These are phyloP conservation scores for Skeletonema grethae DNA, from an alignment of 108 stramenopile species.

Conservation along the genomic window DNA sequence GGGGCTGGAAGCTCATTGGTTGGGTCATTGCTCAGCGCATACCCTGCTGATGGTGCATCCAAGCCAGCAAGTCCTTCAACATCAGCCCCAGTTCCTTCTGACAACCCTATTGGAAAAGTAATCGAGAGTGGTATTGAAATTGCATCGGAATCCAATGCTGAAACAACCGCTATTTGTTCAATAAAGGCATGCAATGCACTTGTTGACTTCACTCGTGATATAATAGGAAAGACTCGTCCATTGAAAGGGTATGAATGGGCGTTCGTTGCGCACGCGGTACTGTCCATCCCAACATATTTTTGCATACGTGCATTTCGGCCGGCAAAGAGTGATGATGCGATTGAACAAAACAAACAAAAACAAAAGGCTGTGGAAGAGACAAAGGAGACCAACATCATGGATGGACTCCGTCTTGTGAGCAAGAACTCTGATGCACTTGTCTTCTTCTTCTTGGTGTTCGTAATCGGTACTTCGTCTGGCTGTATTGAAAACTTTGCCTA, in stretches of 20 bases:
- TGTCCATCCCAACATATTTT: conserved; percentile 74
- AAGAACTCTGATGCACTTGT: conserved; percentile 87
- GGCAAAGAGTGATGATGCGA: conserved; percentile 27
- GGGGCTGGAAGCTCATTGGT: conserved; percentile 83
- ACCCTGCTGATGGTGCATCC: conserved; percentile 11
- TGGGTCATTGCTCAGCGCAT: conserved; percentile 45
- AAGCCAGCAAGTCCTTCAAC: conserved; percentile 16
- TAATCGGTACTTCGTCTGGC: conserved; percentile 88
- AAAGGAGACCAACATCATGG: conserved; percentile 52
- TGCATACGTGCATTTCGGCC: conserved; percentile 70
- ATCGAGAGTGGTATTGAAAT: conserved; percentile 37
- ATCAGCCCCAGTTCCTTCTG: conserved; percentile 1
- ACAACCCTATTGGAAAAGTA: conserved; percentile 26
- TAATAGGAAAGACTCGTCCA: conserved; percentile 9
- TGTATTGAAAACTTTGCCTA: conserved; percentile 98
- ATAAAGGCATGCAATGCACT: conserved; percentile 12
- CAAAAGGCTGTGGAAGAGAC: conserved; percentile 11
- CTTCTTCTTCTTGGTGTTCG: conserved; percentile 88
- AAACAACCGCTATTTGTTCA: conserved; percentile 28
- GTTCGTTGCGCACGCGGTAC: conserved; percentile 67
- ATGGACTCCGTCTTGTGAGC: conserved; percentile 72
- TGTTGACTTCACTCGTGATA: conserved; percentile 37
- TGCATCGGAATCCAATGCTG: conserved; percentile 35
- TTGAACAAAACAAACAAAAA: conserved; percentile 22
- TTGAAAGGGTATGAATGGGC: conserved; percentile 78